Base-by-base conservation (phyloP, 2,329 filamentous ascomycete species). In the Microsporum ferrugineum region DNA sequence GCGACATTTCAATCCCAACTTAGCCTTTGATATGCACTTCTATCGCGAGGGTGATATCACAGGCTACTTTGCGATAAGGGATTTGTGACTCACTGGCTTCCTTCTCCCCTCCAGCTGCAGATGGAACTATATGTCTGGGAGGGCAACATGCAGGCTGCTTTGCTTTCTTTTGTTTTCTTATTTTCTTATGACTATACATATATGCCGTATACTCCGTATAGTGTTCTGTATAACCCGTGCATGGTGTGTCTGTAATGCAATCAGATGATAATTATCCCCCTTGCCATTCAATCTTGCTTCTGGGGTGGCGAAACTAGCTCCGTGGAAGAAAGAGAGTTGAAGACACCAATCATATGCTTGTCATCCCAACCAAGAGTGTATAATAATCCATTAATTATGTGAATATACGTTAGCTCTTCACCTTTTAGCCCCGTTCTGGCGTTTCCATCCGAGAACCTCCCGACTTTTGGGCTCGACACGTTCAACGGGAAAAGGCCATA, bases 1-100 rank as follows among this genome's bases (percentile, higher is more conserved):
- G 31, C 51, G 51, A 36, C 51, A 55, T 55, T 55, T 36, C 51
- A 55, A 55, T 55, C 33, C 51, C 31, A 55, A 55, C 51, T 55
- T 55, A 34, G 51, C 33, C 31, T 36, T 55, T 36, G 51, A 55
- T 55, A 55, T 55, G 31, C 51, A 55, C 51, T 36, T 29, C 31
- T 17, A 34, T 55, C 31, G 17, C 17, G 51, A 17, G 5, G 29
- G 29, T 55, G 51, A 55, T 55, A 55, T 36, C 31, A 55, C 51
- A 34, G 51, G 51, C 51, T 55, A 36, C 27, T 53, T 53, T 34
- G 31, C 8, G 51, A 55, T 55, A 27, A 17, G 12, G 51, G 51
- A 36, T 12, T 14, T 36, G 29, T 55, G 51, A 55, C 51, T 55
- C 51, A 55, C 45, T 29, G 14, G 7, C 45, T 43, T 43, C 14